These are phyloP conservation scores for Neurospora tetraspora DNA, from an alignment of 495 filamentous ascomycete species.

Conservation along the genomic window DNA sequence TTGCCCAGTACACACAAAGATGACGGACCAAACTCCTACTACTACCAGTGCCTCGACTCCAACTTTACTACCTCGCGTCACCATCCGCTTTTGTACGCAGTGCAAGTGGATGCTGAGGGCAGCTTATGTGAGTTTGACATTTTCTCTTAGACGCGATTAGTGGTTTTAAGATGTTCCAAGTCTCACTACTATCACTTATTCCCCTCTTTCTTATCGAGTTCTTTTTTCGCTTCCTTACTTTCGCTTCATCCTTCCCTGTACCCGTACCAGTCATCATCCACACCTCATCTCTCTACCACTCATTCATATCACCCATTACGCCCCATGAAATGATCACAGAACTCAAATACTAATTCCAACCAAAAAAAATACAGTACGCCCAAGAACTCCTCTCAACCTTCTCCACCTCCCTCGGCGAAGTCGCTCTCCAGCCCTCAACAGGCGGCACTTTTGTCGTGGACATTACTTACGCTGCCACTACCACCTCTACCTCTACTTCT, in stretches of 20 bases:
- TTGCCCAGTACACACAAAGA: neutral
- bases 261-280: neutral
- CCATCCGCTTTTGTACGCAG: conserved; percentile 72
- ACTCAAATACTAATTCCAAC: no score
- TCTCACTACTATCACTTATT: neutral
- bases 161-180: neutral
- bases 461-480: conserved; percentile 29
- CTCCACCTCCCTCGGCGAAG: conserved; percentile 72
- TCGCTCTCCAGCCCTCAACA: conserved; percentile 77
- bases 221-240: neutral
- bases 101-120: conserved; percentile 90
- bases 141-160: neutral
- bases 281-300: neutral
- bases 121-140: conserved; percentile 53
- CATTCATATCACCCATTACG: neutral
- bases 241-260: neutral
- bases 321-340: no score
- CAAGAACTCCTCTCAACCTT: conserved; percentile 99
- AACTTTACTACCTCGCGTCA: conserved; percentile 40
- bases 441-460: conserved; percentile 75
- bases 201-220: neutral
- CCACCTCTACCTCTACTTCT: no score
- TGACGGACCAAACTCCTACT: neutral
- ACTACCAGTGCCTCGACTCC: conserved; percentile 4
- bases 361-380: conserved; percentile 52